Base-by-base conservation (phyloP, 805 yeast species). In the Candida dendrica region DNA sequence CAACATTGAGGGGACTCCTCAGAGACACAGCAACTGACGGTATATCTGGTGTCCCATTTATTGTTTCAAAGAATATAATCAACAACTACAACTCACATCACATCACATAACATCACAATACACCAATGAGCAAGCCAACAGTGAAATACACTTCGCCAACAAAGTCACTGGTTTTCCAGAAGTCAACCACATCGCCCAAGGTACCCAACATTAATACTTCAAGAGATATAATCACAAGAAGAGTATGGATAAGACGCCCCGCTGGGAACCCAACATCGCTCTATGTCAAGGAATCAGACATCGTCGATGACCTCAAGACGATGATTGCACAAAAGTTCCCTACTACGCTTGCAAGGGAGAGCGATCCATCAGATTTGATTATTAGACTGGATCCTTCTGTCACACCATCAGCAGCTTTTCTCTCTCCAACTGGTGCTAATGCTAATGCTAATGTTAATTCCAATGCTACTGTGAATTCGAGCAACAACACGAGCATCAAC, bases 261-360 rank as follows among this genome's bases (percentile, higher is more conserved):
- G 60, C 63, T 18, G 77, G 77, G 2, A 71, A 69, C 7, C 84
- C 97, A 3, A 86, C 96, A 0, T 75, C 95, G 1, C 62, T 90
- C 6, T 57, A 69, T 44, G 82, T 85, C 16, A 67, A 69, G 15
- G 77, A 77, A 26, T 56, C 60, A 17, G 91, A 85, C 55, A 71
- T 89, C 1, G 73, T 90, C 5, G 98, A 90, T 59, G 96, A 91
- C 60, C 66, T 90, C 51, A 90, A 90, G 54, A 64, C 71, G 10
- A 71, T 77, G 45, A 71, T 90, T 1, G 60, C 80, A 31, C 64
- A 64, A 36, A 84, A 81, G 51, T 84, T 74, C 58, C 84, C 95
- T 42, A 78, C 83, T 45, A 72, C 86, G 3, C 55, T 83, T 42
- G 84, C 79, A 3, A 58, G 74, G 46, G 57, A 66, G 37, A 74